These are phyloP conservation scores for Fusarium sacchari DNA, from an alignment of 2,329 filamentous ascomycete genomes.

Conservation along the genomic window DNA sequence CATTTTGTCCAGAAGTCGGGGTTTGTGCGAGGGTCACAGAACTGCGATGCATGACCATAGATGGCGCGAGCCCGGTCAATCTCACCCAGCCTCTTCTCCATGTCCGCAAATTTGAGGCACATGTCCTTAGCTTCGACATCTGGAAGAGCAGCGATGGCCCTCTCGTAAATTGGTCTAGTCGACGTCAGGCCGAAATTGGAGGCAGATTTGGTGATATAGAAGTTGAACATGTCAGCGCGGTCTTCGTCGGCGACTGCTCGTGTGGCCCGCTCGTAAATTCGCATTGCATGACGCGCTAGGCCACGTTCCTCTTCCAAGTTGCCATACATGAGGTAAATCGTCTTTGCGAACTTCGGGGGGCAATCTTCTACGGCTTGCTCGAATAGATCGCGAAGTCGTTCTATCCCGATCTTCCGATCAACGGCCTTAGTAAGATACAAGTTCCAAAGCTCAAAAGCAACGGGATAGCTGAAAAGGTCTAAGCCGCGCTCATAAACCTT, in stretches of 20 bases:
- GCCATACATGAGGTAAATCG: conserved; percentile 97
- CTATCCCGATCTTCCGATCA: conserved; percentile 94
- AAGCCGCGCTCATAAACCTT: conserved; percentile 96
- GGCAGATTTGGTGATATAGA: conserved; percentile 98
- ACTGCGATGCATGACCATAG: conserved; percentile 95
- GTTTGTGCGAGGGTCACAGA: conserved; percentile 93
- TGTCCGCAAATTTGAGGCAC: conserved; percentile 98
- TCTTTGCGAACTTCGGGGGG: conserved; percentile 94
- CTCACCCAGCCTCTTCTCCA: conserved; percentile 90
- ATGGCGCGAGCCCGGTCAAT: conserved; percentile 96
- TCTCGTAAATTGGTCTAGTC: conserved; percentile 94
- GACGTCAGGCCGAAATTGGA: conserved; percentile 98
- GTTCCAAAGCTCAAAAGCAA: conserved; percentile 99
- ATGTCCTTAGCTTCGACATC: conserved; percentile 95
- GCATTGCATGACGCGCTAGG: conserved; percentile 95
- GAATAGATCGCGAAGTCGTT: conserved; percentile 92
- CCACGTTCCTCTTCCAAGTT: conserved; percentile 96
- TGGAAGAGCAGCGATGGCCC: conserved; percentile 91
- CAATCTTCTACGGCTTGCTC: conserved; percentile 97
- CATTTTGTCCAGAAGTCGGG: conserved; percentile 94
- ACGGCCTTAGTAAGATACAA: conserved; percentile 97
- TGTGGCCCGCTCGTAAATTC: conserved; percentile 97
- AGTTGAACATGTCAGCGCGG: conserved; percentile 96
- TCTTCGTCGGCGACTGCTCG: conserved; percentile 95
- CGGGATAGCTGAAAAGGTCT: conserved; percentile 98